Evolutionary conservation across 208 protist genomes (phyloP).

Genomic region (Leishmania gerbilli): DNA sequence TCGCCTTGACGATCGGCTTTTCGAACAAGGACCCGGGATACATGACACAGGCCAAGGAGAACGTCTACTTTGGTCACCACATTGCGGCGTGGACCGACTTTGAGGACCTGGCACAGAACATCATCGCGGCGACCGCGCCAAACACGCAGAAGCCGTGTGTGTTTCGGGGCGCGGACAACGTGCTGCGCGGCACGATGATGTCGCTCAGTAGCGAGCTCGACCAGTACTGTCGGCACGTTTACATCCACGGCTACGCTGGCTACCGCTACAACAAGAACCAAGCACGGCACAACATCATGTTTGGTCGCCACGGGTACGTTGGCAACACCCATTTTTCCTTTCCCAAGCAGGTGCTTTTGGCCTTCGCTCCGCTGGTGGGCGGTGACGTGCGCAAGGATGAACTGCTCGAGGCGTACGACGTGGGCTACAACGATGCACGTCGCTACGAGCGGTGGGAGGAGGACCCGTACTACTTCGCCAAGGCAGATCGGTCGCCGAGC

Average conservation of each 20-base stretch:
- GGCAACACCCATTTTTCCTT: conserved; percentile 85
- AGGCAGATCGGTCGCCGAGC: conserved; percentile 77
- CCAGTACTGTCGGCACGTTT: conserved; percentile 88
- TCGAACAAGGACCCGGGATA: conserved; percentile 86
- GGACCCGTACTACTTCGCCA: conserved; percentile 89
- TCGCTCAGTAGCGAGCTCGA: conserved; percentile 88
- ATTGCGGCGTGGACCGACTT: conserved; percentile 78
- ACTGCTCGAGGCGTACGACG: conserved; percentile 83
- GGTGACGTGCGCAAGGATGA: conserved; percentile 51
- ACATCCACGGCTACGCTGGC: conserved; percentile 88
- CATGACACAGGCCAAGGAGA: conserved; percentile 78
- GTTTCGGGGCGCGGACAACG: conserved; percentile 86
- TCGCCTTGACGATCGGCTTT: conserved; percentile 88
- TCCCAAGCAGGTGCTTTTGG: conserved; percentile 67
- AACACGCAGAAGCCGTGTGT: conserved; percentile 84
- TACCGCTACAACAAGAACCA: conserved; percentile 82
- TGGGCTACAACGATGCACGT: conserved; percentile 84
- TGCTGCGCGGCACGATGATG: conserved; percentile 90
- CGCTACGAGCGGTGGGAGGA: conserved; percentile 92
- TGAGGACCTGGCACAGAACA: conserved; percentile 82
- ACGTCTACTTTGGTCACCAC: conserved; percentile 90
- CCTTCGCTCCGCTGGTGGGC: conserved; percentile 70
- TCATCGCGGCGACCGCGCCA: conserved; percentile 83
- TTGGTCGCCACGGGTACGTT: conserved; percentile 84
- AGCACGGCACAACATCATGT: conserved; percentile 85